These are phyloP conservation scores for Fusarium solani-melongenae DNA, from an alignment of 2,329 filamentous ascomycete species.

Conservation along the genomic window DNA sequence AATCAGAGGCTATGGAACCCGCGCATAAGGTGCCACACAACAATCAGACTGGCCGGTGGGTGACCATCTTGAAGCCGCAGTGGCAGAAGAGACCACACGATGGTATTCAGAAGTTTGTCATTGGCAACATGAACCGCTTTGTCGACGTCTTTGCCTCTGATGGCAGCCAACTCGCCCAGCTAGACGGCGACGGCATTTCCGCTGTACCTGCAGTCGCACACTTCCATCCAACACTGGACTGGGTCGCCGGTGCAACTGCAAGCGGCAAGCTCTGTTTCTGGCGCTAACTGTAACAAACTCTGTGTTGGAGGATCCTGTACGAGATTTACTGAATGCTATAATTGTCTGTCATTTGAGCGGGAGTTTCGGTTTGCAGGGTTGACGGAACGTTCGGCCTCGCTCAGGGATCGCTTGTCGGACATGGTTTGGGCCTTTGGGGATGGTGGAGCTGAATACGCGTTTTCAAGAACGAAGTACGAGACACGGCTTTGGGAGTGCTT, in stretches of 20 bases:
- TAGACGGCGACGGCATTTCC: constrained; percentile 89
- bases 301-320: neutral
- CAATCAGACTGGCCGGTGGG: constrained; percentile 95
- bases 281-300: constrained; percentile 65
- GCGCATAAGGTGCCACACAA: constrained; percentile 81
- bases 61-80: constrained; percentile 83
- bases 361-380: constrained; percentile 24
- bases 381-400: neutral
- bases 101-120: constrained; percentile 86
- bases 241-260: constrained; percentile 91
- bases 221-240: constrained; percentile 88
- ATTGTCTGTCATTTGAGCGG: constrained; percentile 23
- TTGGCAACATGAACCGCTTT: constrained; percentile 98
- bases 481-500: constrained; percentile 3
- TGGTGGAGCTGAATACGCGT: constrained; percentile 2
- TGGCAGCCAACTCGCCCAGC: constrained; percentile 88
- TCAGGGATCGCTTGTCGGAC: neutral
- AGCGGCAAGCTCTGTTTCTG: constrained; percentile 94
- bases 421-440: constrained; percentile 3
- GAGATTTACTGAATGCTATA: neutral
- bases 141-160: constrained; percentile 88
- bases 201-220: constrained; percentile 93
- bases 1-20: constrained; percentile 74
- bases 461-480: neutral
- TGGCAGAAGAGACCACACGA: constrained; percentile 88